These are phyloP conservation scores for Bothia castanella DNA, from an alignment of 1,284 basidiomycete species.

Conservation along the genomic window DNA sequence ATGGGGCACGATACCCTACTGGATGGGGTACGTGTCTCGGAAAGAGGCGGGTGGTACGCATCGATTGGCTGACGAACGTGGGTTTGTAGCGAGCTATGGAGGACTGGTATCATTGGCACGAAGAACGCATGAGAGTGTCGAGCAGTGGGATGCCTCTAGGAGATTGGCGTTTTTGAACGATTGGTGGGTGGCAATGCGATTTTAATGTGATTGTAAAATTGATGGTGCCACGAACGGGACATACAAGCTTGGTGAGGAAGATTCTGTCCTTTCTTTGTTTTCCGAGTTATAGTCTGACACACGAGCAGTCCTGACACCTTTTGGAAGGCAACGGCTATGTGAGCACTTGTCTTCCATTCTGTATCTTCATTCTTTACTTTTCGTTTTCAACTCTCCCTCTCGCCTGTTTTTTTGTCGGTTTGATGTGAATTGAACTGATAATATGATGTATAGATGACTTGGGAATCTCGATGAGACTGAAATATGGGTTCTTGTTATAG, in stretches of 20 bases:
- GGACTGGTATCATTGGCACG: no score
- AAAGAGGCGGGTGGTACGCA: no score
- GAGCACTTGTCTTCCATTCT: conserved; percentile 25
- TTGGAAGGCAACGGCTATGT: conserved; percentile 79
- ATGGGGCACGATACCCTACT: conserved; percentile 81
- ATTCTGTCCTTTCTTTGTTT: conserved; percentile 32
- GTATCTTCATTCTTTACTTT: background rate
- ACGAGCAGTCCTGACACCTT: conserved; percentile 68
- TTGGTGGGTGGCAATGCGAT: conserved; percentile 46
- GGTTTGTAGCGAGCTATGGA: no score
- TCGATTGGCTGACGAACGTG: conserved; percentile 1
- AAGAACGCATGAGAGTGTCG: conserved; percentile 52
- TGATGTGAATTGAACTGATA: no score
- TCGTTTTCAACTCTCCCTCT: no score
- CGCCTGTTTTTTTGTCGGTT: no score
- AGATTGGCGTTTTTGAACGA: conserved; percentile 70
- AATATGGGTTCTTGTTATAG: conserved; percentile 77
- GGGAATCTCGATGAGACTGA: conserved; percentile 68
- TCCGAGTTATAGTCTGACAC: background rate
- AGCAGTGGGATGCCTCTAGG: conserved; percentile 60
- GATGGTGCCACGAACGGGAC: conserved; percentile 45
- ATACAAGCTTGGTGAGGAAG: conserved; percentile 77
- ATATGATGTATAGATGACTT: conserved; percentile 50
- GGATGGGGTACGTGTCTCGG: conserved; percentile 46
- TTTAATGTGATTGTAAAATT: background rate